These are phyloP conservation scores for Melanogaster broomeanus DNA, from an alignment of 768 basidiomycete genomes.

Conservation along the genomic window DNA sequence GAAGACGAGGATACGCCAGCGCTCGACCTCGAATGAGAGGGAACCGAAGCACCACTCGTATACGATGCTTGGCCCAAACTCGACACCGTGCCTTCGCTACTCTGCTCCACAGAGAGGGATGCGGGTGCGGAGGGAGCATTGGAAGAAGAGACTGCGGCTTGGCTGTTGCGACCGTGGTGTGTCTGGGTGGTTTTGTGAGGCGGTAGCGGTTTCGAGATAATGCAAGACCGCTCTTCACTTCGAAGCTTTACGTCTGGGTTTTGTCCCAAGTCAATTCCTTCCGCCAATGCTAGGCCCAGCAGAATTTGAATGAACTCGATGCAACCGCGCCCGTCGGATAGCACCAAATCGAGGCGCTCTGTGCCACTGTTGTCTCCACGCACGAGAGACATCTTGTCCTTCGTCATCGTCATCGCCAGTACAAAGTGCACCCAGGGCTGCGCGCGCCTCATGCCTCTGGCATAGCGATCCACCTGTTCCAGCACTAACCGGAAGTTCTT, in stretches of 20 bases:
- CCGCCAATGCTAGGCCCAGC: slow-evolving; percentile 13
- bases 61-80: no score
- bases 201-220: no score
- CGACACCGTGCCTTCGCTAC: no score
- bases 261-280: slow-evolving; percentile 2
- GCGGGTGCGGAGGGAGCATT: no score
- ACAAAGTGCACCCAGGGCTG: slow-evolving; percentile 12
- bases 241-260: no score
- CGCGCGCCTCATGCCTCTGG: background rate
- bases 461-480: slow-evolving; percentile 4
- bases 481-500: background rate
- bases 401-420: slow-evolving; percentile 3
- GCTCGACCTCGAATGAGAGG: background rate
- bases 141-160: no score
- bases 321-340: slow-evolving; percentile 2
- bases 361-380: slow-evolving; percentile 10
- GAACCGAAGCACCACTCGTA: no score
- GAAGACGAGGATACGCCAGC: background rate
- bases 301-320: slow-evolving; percentile 14
- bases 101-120: no score
- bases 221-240: no score
- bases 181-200: no score
- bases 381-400: slow-evolving; percentile 3
- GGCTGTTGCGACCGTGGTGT: no score
- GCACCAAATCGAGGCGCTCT: slow-evolving; percentile 7